These are phyloP conservation scores for Trichaptum fuscoviolaceum DNA, from an alignment of 768 basidiomycete genomes.

Conservation along the genomic window DNA sequence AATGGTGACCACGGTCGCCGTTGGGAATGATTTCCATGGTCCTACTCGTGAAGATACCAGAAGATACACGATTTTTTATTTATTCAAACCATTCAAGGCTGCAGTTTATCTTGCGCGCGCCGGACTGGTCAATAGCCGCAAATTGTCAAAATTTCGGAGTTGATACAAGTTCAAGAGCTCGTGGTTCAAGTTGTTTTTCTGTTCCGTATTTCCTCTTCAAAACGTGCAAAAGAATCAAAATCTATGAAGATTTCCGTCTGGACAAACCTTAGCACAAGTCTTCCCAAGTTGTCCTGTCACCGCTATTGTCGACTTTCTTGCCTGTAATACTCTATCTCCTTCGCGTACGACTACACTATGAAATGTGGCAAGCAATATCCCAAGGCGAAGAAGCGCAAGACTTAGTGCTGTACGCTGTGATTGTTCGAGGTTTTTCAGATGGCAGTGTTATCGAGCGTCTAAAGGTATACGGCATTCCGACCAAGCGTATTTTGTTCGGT, in stretches of 20 bases:
- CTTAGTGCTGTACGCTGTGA: neutral
- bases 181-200: conserved; percentile 1
- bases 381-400: neutral
- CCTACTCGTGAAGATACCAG: neutral
- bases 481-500: neutral
- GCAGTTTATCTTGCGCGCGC: neutral
- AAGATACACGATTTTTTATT: neutral
- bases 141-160: neutral
- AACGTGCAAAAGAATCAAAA: neutral
- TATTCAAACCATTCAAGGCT: neutral
- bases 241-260: neutral
- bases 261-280: conserved; percentile 33
- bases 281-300: conserved; percentile 47
- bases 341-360: neutral
- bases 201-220: neutral
- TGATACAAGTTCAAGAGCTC: neutral
- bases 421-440: neutral
- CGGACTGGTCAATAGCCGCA: neutral
- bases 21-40: neutral
- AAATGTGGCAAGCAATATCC: neutral
- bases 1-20: neutral
- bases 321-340: neutral
- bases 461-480: neutral
- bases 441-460: neutral
- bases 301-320: conserved; percentile 22